Base-by-base conservation (phyloP, 1,284 basidiomycete species). In the Paramarasmius palmivorus region DNA sequence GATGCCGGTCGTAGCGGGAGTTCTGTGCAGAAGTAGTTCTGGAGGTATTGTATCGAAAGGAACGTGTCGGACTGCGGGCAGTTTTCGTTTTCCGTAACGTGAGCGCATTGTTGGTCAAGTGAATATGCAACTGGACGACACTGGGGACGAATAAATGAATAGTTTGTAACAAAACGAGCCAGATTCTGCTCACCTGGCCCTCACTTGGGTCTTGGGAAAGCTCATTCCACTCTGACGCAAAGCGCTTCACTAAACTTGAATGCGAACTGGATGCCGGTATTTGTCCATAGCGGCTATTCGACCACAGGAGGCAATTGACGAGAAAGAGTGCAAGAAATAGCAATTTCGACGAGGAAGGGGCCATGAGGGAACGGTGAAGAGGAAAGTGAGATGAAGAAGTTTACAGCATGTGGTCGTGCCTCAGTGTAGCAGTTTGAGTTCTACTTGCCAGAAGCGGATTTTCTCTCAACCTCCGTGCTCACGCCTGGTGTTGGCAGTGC, bases 21-120 rank as follows among this genome's bases (percentile, higher is more conserved):
- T 8, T 78, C 69, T 1, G 86, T 67, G 67, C 89, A 92, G 66
- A 86, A 92, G 66, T 92, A 92, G 15, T 69, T 63, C 36, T 76
- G 74, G 25, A 90, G 75, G 66, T 92, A 92, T 22, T 82, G 76
- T 36, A 92, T 79, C 26, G 81, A 80, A 50, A 92, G 79, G 63
- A 90, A 74, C 1, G 90, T 90, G 4, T 77, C 70, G 12, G 84
- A 73, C 14, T 67, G 59, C 1, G 78, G 74, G 65, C 90, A 92
- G 20, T 66, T 59, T 3, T 78, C 68, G 29, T 66, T 65, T 47
- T n/a, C n/a, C n/a, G n/a, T n/a, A n/a, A 86, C 86, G 68, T 89
- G 82, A 20, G 68, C 52, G 63, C 90, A 92, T 69, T 92, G 90
- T 15, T 79, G 68, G n/a, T 69, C 65, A 5, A 70, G 49, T 1